A percentile compares a stretch with the other conserved stretches of the same genome.
phyloP scores from a whole-genome alignment of 2,329 filamentous ascomycete genomes.

The Xylaria sp. region DNA sequence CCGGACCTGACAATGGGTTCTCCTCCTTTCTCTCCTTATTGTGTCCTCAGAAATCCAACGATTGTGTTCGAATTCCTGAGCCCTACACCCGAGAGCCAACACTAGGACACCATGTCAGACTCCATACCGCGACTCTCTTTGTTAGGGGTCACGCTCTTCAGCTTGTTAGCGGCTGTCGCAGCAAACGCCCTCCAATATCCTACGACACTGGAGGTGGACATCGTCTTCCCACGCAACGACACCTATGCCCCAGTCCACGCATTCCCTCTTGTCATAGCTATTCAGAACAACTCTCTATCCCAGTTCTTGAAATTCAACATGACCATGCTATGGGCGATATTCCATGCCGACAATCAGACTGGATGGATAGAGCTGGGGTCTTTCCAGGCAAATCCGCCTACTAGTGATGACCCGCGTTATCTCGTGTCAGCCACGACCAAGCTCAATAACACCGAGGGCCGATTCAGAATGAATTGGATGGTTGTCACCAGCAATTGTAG shows the following conservation, averaged over 20 bases:
- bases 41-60: background rate
- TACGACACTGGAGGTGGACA: background rate
- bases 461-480: background rate
- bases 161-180: background rate
- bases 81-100: background rate
- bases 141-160: background rate
- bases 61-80: background rate
- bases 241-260: background rate
- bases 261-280: background rate
- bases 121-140: background rate
- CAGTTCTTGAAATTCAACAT: background rate
- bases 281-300: background rate
- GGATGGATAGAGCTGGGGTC: background rate
- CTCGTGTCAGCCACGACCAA: background rate
- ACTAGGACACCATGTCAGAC: background rate
- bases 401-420: background rate
- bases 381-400: background rate
- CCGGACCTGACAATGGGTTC: background rate
- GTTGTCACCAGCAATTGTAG: background rate
- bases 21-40: background rate
- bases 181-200: background rate
- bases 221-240: constrained; percentile 2
- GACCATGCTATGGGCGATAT: background rate
- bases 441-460: constrained; percentile 5
- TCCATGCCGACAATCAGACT: background rate